phyloP scores from a whole-genome alignment of 1,139 yeast genomes.

The Sugiyamaella grinbergsii region DNA sequence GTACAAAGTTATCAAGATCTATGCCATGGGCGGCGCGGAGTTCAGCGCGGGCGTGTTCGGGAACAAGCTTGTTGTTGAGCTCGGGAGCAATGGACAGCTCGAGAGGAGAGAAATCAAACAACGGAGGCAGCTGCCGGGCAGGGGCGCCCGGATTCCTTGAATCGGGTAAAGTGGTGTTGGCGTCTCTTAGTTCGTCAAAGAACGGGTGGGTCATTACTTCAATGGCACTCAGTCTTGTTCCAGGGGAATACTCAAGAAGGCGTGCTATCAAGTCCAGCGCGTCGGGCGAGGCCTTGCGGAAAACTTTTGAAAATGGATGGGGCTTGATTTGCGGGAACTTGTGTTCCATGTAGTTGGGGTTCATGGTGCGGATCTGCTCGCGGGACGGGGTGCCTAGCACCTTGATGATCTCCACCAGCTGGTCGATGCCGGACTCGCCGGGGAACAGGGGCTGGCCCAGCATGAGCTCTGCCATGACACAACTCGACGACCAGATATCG shows the following conservation, averaged over 20 bases:
- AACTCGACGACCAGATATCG: constrained; percentile 97
- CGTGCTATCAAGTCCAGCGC: constrained; percentile 62
- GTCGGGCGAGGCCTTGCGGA: constrained; percentile 63
- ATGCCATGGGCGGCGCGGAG: constrained; percentile 39
- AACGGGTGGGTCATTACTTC: constrained; percentile 70
- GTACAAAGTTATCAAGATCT: constrained; percentile 44
- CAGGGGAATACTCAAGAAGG: constrained; percentile 76
- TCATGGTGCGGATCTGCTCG: constrained; percentile 92
- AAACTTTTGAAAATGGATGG: constrained; percentile 82
- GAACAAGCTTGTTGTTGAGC: constrained; percentile 44
- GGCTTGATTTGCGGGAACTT: constrained; percentile 96
- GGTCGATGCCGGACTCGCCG: constrained; percentile 97
- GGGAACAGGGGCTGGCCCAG: constrained; percentile 97
- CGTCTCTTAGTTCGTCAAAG: constrained; percentile 71
- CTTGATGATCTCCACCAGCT: constrained; percentile 93
- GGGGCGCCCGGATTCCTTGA: constrained; percentile 45
- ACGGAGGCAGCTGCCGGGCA: constrained; percentile 44
- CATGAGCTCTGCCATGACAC: constrained; percentile 95
- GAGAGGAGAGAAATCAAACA: constrained; percentile 45
- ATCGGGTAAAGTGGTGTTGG: constrained; percentile 56
- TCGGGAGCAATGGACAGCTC: constrained; percentile 48
- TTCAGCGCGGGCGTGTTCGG: constrained; percentile 44
- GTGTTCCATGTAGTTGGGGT: constrained; percentile 96
- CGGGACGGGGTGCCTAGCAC: constrained; percentile 93
- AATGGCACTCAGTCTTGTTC: constrained; percentile 66